These are phyloP conservation scores for Cnidoscolus chayamansa DNA, from an alignment of 441 rosid genomes.

Conservation along the genomic window DNA sequence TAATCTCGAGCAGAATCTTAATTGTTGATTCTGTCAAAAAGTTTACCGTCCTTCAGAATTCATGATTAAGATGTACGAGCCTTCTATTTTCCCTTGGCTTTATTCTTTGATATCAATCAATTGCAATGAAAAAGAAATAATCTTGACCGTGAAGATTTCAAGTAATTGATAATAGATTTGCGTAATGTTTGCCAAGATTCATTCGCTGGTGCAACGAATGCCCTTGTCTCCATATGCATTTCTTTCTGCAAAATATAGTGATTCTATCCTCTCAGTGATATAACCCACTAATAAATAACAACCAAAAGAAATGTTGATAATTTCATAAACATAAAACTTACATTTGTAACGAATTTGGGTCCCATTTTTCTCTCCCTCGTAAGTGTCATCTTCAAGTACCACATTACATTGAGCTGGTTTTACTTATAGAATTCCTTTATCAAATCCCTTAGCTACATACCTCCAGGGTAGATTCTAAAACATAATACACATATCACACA, in stretches of 20 bases:
- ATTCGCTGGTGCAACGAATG: constrained; percentile 10
- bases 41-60: neutral
- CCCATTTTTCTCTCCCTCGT: constrained; percentile 64
- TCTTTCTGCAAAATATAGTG: constrained; percentile 33
- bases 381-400: constrained; percentile 69
- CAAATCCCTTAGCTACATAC: constrained; percentile 59
- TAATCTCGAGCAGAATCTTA: no score
- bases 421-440: constrained; percentile 49
- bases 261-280: neutral
- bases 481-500: neutral
- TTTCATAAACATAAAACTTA: constrained; percentile 17
- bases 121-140: constrained; percentile 11
- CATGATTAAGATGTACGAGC: neutral
- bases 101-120: constrained; percentile 6
- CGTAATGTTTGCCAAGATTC: constrained; percentile 23
- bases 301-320: neutral
- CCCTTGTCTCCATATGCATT: constrained; percentile 15
- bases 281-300: neutral
- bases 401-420: constrained; percentile 62
- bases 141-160: constrained; percentile 38
- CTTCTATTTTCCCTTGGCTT: neutral
- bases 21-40: no score
- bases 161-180: constrained; percentile 30
- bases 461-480: constrained; percentile 59
- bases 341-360: constrained; percentile 50